Conservation (phyloP, 129 eudicot genomes). For the Artemisia annua region DNA sequence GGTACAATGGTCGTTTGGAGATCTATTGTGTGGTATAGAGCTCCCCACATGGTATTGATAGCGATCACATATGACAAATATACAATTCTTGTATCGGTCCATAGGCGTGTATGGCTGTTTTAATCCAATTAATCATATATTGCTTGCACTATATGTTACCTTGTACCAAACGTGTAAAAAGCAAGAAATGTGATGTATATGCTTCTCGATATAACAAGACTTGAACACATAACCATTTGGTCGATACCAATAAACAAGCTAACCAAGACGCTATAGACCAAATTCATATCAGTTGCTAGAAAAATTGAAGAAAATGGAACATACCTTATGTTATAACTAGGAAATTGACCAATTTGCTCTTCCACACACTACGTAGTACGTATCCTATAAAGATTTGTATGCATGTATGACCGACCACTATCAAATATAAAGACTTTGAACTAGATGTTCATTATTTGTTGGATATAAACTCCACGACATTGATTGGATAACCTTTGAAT, state of each 20-base stretch:
- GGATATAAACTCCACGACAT: constrained; percentile 22
- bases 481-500: constrained; percentile 27
- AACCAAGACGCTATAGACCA: background rate
- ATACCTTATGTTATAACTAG: background rate
- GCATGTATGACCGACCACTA: background rate
- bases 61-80: too few relatives aligned
- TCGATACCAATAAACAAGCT: background rate
- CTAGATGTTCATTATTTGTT: background rate
- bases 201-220: background rate
- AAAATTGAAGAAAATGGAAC: background rate
- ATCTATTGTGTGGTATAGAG: constrained; percentile 5
- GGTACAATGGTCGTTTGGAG: background rate
- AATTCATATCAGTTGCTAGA: background rate
- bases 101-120: background rate
- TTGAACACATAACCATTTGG: too few relatives aligned
- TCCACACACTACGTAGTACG: background rate
- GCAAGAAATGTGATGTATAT: background rate
- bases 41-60: background rate
- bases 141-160: too few relatives aligned
- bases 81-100: too few relatives aligned
- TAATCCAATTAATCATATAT: background rate
- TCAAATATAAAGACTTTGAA: background rate
- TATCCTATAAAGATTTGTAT: background rate
- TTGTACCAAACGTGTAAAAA: too few relatives aligned
- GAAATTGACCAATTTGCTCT: background rate